Evolutionary conservation across 106 monocot genomes (phyloP).

Genomic region (Dendrobium catenatum): DNA sequence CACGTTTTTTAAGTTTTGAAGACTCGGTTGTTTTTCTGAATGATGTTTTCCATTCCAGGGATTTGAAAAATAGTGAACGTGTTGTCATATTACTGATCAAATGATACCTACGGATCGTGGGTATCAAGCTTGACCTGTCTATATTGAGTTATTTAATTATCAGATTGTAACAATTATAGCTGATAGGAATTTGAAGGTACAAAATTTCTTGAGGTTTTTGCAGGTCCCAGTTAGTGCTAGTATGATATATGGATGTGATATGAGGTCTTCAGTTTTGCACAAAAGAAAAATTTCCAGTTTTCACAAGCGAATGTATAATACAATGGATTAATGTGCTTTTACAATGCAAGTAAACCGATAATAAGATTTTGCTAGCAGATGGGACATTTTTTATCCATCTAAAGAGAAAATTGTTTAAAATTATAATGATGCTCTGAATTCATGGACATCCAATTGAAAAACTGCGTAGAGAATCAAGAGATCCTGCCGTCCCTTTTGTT

Average conservation of each 20-base stretch:
- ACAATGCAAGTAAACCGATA: too few relatives aligned
- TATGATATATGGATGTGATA: too few relatives aligned
- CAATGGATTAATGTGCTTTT: not conserved
- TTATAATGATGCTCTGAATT: not conserved
- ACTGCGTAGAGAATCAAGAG: not conserved
- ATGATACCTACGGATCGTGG: not conserved
- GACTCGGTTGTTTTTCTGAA: not conserved
- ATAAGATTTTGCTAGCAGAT: not conserved
- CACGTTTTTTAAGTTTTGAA: not conserved
- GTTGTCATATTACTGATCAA: not conserved
- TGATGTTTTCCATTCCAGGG: not conserved
- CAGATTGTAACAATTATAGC: not conserved
- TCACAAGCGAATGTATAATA: not conserved
- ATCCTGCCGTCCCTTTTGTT: not conserved
- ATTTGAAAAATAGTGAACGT: not conserved
- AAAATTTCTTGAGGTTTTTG: not conserved
- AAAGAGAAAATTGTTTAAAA: not conserved
- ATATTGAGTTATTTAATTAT: not conserved
- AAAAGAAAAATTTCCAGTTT: not conserved
- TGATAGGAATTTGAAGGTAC: not conserved
- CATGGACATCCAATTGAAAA: not conserved
- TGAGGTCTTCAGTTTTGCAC: not conserved
- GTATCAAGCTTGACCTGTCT: not conserved
- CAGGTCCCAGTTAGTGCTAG: not conserved
- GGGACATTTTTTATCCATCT: not conserved